A percentile compares a stretch with the other conserved stretches of the same genome.
Conservation (phyloP, 345 rosid species). For the Syzygium oleosum region DNA sequence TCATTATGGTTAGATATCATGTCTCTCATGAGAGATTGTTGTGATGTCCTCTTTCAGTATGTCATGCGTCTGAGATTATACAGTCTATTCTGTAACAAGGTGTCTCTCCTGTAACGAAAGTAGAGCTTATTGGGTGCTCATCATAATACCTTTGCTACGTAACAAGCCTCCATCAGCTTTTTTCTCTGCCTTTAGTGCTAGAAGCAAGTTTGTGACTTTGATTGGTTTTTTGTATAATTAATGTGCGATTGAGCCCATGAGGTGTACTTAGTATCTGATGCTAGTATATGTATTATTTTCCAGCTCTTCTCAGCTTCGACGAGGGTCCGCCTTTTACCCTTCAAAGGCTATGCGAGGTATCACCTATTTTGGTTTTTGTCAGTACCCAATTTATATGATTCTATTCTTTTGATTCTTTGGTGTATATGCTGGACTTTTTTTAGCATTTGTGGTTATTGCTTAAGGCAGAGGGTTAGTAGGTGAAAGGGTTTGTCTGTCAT, state of each 20-base stretch:
- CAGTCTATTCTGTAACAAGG: not conserved
- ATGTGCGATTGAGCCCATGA: too few relatives aligned
- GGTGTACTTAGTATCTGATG: not conserved
- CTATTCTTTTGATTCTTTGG: not conserved
- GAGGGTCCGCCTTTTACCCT: conserved; percentile 97
- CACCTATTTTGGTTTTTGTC: not conserved
- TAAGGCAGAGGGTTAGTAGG: not conserved
- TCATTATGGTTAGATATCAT: not conserved
- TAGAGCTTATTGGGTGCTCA: not conserved
- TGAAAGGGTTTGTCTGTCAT: not conserved
- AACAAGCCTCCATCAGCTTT: not conserved
- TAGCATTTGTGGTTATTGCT: not conserved
- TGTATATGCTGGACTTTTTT: not conserved
- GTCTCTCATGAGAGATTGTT: not conserved
- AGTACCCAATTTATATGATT: not conserved
- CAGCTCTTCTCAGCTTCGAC: conserved; percentile 63
- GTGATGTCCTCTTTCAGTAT: not conserved
- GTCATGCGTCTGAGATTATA: not conserved
- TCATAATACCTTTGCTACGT: not conserved
- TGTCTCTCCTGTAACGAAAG: not conserved
- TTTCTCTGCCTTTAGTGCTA: not conserved
- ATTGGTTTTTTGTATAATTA: not conserved
- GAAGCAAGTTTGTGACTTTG: not conserved
- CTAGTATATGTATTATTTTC: not conserved
- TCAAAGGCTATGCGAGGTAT: conserved; percentile 91